Evolutionary conservation across 2,329 filamentous ascomycete genomes (phyloP).

Genomic region (Aureobasidium uvarum): DNA sequence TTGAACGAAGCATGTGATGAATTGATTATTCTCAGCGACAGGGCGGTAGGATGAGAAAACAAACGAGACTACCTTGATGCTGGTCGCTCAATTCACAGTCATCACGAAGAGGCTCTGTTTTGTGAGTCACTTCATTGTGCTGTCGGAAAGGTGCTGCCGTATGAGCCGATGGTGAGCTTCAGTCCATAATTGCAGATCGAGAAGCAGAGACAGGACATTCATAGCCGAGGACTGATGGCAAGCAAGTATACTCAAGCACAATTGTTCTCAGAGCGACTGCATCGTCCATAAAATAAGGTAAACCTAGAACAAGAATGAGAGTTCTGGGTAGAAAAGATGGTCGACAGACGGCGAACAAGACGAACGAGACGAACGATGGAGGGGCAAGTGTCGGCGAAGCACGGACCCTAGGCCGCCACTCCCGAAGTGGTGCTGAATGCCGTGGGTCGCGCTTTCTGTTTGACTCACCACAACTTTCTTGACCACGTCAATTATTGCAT

Average conservation of each 20-base stretch:
- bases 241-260: background rate
- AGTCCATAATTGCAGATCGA: constrained; percentile 3
- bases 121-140: constrained; percentile 6
- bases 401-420: background rate
- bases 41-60: background rate
- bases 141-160: background rate
- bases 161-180: constrained; percentile 5
- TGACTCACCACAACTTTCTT: constrained; percentile 22
- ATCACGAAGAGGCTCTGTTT: background rate
- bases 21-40: background rate
- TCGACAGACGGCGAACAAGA: background rate
- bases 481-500: constrained; percentile 6
- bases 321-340: too few species aligned
- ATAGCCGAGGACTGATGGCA: too few species aligned
- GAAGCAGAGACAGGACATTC: background rate
- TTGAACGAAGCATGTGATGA: background rate
- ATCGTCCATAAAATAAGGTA: background rate
- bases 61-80: too few species aligned
- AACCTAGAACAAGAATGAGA: background rate
- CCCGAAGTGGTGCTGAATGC: constrained; percentile 17
- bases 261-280: background rate
- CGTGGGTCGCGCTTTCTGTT: constrained; percentile 9
- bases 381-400: background rate
- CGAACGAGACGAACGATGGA: background rate
- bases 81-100: background rate